Percentiles rank a stretch among this genome's conserved stretches.
Evolutionary conservation across 176 grass and related monocot genomes (phyloP).

Genomic region (Tillandsia leiboldiana): DNA sequence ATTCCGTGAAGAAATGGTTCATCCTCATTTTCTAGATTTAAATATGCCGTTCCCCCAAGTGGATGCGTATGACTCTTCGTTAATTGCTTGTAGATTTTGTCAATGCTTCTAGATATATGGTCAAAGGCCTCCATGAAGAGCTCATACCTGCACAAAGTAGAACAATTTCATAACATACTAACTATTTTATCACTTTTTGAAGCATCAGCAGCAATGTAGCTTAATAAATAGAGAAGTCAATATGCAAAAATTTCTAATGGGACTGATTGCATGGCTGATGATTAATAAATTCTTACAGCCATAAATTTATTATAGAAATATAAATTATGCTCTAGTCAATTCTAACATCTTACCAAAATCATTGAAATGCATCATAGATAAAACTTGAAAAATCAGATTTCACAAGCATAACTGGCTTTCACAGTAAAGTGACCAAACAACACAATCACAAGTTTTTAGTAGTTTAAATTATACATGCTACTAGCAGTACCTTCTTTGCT

Average conservation of each 20-base stretch:
- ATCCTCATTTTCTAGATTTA: constrained; percentile 98
- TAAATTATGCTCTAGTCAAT: too few species aligned
- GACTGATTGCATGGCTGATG: not conserved
- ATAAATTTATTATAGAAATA: too few species aligned
- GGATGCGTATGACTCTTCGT: constrained; percentile 95
- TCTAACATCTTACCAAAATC: too few species aligned
- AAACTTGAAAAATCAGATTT: too few species aligned
- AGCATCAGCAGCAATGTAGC: not conserved
- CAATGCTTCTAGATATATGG: constrained; percentile 93
- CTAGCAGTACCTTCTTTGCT: constrained; percentile 57
- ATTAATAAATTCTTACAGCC: not conserved
- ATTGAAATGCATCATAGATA: too few species aligned
- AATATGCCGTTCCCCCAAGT: constrained; percentile 91
- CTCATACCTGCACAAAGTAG: constrained; percentile 47
- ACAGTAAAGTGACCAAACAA: constrained; percentile 2
- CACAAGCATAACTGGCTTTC: not conserved
- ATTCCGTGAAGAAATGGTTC: constrained; percentile 91
- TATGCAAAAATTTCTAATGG: not conserved
- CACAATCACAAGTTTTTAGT: not conserved
- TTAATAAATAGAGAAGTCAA: not conserved
- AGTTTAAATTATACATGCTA: not conserved
- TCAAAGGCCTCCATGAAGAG: constrained; percentile 93
- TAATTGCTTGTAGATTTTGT: constrained; percentile 97
- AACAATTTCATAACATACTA: not conserved
- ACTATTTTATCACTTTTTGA: not conserved